Percentiles rank a stretch among this genome's conserved stretches.
phyloP scores from a whole-genome alignment of 2,329 filamentous ascomycete genomes.

The Diaporthe destruens region DNA sequence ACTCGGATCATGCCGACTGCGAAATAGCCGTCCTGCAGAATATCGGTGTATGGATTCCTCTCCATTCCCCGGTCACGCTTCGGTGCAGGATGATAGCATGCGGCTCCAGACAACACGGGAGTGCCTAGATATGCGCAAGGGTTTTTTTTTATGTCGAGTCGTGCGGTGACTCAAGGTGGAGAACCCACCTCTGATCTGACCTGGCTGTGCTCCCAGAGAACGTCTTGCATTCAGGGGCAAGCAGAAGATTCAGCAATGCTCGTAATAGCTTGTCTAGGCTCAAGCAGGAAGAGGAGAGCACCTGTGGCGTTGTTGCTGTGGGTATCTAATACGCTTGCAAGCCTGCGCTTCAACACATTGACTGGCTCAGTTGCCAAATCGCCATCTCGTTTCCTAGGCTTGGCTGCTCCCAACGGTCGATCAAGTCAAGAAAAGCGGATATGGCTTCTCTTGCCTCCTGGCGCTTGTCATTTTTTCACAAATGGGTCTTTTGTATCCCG shows the following conservation, averaged over 20 bases:
- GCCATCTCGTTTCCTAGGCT: background rate
- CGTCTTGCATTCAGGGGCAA: slow-evolving; percentile 8
- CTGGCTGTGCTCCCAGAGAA: slow-evolving; percentile 20
- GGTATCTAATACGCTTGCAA: background rate
- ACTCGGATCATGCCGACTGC: slow-evolving; percentile 7
- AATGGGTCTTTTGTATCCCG: background rate
- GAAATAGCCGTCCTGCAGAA: background rate
- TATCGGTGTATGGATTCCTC: slow-evolving; percentile 21
- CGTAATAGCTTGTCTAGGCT: background rate
- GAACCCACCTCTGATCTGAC: slow-evolving; percentile 3
- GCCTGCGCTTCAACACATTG: background rate
- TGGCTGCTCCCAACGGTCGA: background rate
- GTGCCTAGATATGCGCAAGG: background rate
- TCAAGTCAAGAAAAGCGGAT: background rate
- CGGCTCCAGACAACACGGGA: background rate
- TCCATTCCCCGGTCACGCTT: too few relatives aligned
- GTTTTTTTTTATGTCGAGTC: slow-evolving; percentile 2
- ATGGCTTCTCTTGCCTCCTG: background rate
- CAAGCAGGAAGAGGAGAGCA: background rate
- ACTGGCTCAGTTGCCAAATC: background rate
- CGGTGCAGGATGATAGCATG: background rate
- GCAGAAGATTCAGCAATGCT: slow-evolving; percentile 1
- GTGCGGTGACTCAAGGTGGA: slow-evolving; percentile 9
- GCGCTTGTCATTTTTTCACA: background rate
- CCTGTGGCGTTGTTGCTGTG: background rate